Evolutionary conservation across 2,329 filamentous ascomycete species (phyloP), one percentile per base, ranked within the genome.

Genomic region (Metarhizium guizhouense): DNA sequence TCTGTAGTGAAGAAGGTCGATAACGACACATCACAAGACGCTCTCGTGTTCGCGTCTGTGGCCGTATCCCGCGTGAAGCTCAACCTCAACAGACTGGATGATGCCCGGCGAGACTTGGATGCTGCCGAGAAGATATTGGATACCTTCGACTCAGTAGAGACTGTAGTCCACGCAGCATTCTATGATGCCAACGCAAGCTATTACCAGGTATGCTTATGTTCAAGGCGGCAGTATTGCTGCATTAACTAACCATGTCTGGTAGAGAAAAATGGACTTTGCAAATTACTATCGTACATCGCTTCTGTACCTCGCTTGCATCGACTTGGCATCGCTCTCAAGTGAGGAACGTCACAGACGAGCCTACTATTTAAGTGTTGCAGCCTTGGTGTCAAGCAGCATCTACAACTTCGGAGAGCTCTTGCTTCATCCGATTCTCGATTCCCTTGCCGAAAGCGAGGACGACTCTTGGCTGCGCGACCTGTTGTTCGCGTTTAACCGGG

Each of bases 341-440:
- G 77, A 81, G 54, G 92, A 99, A 71, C 87, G 89, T 65, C 86
- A 86, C 70, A 82, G 81, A 57, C 86, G 93, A 64, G 94, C 94
- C 48, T 95, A 96, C 74, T 91, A 96, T 70, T 85, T 99, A 59
- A 88, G 88, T 67, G 86, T 97, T 54, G 91, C 94, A 32, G 94
- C 94, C 10, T 81, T 99, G 8, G 88, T 96, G 43, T 96, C 92
- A 52, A 89, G 93, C 67, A 90, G 85, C 65, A 99, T 97, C 76
- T 97, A 99, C 83, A 99, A 99, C 78, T 99, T 99, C 65, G 94
- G 94, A 71, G 94, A 99, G 78, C 86, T 99, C n/a, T 84, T 99
- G 36, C 83, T 99, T 63, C 94, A 99, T 71, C 94, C 94, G 3
- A 95, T 99, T 67, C 85, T 99, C 60, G 89, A 96, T 68, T 86